Evolutionary conservation across 1,284 basidiomycete species (phyloP), one percentile per base, ranked within the genome.

Genomic region (Puccinia polysora): DNA sequence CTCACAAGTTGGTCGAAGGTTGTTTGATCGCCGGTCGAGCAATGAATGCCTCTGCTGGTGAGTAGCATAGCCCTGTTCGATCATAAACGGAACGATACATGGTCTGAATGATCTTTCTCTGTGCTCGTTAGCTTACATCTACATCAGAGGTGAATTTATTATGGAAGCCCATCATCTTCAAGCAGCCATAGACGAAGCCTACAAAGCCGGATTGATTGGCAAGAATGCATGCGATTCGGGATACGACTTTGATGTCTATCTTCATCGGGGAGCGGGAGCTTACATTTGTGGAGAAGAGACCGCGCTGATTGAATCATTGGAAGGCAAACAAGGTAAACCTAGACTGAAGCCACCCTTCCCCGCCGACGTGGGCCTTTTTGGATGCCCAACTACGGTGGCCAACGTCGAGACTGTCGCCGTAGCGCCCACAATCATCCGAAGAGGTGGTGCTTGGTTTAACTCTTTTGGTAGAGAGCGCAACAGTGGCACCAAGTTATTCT

Each of bases 241-340:
- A 10, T 97, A 95, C 83, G 82, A 86, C 52, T 97, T 97, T 81
- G 96, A 98, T 79, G 91, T 98, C 55, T 97, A 97, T 82, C 82
- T 98, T 20, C 95, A 97, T 81, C 91, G 93, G 74, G 95, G 94
- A 28, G 94, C 95, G 10, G 95, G 95, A 74, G 95, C 95, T 38
- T 97, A 97, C 83, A 96, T 98, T 75, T 98, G 95, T 80, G 95
- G 95, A 53, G 95, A 98, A 83, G 96, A 97, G 83, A 98, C 96
- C 0, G 95, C 95, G 0, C 84, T 97, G 36, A 97, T 98, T 79
- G 94, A 98, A 83, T 91, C 88, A 75, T 82, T 98, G 73, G 96
- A 98, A 82, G 84, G 95, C 49, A 98, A 97, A 82, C 95, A 97
- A 82, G 95, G 95, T 53, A 97, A 97, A 81, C 95, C 95, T 2